Conservation (phyloP, 2,329 filamentous ascomycete genomes). For the Epichloe sibirici region DNA sequence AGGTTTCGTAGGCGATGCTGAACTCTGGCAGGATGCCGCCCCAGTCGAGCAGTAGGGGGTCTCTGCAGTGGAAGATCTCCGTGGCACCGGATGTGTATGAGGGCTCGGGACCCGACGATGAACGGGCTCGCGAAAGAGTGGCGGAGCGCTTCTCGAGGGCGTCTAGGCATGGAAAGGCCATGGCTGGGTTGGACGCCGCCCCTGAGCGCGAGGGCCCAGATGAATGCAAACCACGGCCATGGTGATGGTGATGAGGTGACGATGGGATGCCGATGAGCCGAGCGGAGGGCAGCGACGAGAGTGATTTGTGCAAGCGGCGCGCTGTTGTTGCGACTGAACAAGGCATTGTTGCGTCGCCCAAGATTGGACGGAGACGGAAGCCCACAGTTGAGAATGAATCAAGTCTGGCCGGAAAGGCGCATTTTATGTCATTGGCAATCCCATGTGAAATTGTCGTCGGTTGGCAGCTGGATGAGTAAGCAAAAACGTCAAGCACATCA, state of each 20-base stretch:
- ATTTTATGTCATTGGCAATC: background rate
- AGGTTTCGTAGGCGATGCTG: constrained; percentile 84
- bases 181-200: constrained; percentile 62
- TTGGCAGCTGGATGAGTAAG: constrained; percentile 5
- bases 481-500: constrained; percentile 10
- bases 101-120: constrained; percentile 74
- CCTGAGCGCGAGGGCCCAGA: constrained; percentile 17
- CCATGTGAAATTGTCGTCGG: constrained; percentile 3
- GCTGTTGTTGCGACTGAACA: constrained; percentile 5
- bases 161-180: constrained; percentile 84
- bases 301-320: constrained; percentile 5
- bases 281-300: background rate
- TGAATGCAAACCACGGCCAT: background rate
- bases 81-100: constrained; percentile 89
- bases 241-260: background rate
- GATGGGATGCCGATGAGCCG: constrained; percentile 2
- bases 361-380: background rate
- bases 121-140: constrained; percentile 41
- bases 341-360: constrained; percentile 6
- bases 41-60: constrained; percentile 81
- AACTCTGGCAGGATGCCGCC: constrained; percentile 85
- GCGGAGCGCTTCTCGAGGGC: constrained; percentile 69
- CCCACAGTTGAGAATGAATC: background rate
- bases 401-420: background rate
- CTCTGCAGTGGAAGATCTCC: constrained; percentile 57